These are phyloP conservation scores for Fusarium gaditjirri DNA, from an alignment of 2,329 filamentous ascomycete genomes.

Conservation along the genomic window DNA sequence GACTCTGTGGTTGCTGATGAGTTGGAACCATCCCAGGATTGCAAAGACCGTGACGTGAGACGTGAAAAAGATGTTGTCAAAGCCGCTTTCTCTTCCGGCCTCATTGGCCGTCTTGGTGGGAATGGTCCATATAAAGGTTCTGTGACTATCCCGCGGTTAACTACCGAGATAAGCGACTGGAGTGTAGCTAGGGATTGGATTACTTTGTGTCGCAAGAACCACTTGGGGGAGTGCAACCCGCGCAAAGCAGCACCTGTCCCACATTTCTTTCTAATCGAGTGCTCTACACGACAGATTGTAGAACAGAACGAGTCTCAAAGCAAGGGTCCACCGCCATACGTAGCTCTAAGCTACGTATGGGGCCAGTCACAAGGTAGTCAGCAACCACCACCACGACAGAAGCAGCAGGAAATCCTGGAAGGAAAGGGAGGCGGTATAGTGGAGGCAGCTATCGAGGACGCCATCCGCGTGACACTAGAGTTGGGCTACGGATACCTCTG, in stretches of 20 bases:
- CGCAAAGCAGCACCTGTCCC: background rate
- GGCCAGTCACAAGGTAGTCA: background rate
- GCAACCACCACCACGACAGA: fast-evolving
- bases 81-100: background rate
- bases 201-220: background rate
- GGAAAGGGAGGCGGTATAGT: fast-evolving
- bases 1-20: background rate
- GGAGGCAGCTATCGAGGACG: fast-evolving
- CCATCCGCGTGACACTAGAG: background rate
- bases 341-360: background rate
- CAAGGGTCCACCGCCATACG: fast-evolving
- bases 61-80: background rate
- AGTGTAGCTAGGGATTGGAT: background rate
- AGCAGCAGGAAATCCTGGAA: background rate
- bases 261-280: background rate
- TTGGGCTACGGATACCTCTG: fast-evolving
- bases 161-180: background rate
- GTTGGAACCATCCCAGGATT: too few species aligned
- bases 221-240: background rate
- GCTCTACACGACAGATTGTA: background rate
- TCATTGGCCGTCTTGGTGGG: background rate
- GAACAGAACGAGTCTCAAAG: fast-evolving
- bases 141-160: background rate
- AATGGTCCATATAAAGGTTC: background rate
- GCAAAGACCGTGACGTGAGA: too few species aligned